Evolutionary conservation across 2,329 filamentous ascomycete genomes (phyloP).

Genomic region (Colletotrichum karsti): DNA sequence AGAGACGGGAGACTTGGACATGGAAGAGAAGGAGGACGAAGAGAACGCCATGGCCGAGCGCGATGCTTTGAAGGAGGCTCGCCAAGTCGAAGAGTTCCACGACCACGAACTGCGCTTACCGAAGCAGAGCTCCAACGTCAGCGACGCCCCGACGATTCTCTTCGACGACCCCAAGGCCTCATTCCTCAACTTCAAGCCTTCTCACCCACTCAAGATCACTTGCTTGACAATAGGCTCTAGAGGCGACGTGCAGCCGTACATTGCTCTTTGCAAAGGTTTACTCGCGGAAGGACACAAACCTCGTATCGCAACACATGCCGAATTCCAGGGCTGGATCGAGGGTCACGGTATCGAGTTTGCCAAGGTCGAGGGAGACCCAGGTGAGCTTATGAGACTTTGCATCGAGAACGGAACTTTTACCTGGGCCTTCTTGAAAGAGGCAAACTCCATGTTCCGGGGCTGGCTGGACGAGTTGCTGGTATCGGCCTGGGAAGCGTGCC

Average conservation of each 20-base stretch:
- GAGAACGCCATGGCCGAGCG: constrained; percentile 83
- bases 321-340: constrained; percentile 90
- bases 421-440: constrained; percentile 86
- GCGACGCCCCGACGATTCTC: constrained; percentile 76
- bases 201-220: constrained; percentile 81
- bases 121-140: constrained; percentile 50
- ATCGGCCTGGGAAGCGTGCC: constrained; percentile 84
- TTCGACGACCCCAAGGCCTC: constrained; percentile 92
- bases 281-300: constrained; percentile 86
- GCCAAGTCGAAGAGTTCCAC: constrained; percentile 57
- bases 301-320: constrained; percentile 89
- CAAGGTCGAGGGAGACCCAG: constrained; percentile 88
- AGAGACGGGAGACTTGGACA: constrained; percentile 73
- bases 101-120: constrained; percentile 61
- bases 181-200: constrained; percentile 89
- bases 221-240: constrained; percentile 96
- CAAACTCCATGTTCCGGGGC: constrained; percentile 86
- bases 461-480: constrained; percentile 91
- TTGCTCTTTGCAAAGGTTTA: constrained; percentile 91
- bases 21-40: constrained; percentile 75
- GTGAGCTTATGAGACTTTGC: constrained; percentile 93
- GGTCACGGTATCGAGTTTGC: constrained; percentile 95
- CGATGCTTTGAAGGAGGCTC: constrained; percentile 79
- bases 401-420: constrained; percentile 99
- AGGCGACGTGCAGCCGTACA: constrained; percentile 97